Conservation (phyloP, 2,329 filamentous ascomycete genomes). For the Thermothelomyces thermophilus region DNA sequence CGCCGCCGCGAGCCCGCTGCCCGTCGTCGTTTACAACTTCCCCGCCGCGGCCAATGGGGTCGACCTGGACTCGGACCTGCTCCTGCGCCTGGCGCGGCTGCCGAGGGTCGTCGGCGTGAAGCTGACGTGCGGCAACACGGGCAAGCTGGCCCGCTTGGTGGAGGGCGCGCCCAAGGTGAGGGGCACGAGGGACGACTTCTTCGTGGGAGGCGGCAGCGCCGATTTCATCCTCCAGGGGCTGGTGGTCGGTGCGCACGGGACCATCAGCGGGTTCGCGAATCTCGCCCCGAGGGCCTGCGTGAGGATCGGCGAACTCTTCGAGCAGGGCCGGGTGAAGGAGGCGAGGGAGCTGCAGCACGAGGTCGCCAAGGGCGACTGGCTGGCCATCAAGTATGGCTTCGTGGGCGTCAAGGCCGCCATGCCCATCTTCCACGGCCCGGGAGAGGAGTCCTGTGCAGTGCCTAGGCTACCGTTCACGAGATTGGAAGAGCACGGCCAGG, state of each 20-base stretch:
- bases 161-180: slow-evolving; percentile 34
- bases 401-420: slow-evolving; percentile 43
- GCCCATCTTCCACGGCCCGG: slow-evolving; percentile 35
- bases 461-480: slow-evolving; percentile 35
- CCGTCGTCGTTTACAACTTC: slow-evolving; percentile 51
- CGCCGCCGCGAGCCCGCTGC: slow-evolving; percentile 42
- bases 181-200: slow-evolving; percentile 39
- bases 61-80: slow-evolving; percentile 45
- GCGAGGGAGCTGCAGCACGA: slow-evolving; percentile 51
- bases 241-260: slow-evolving; percentile 62
- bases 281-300: slow-evolving; percentile 57
- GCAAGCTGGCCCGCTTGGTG: slow-evolving; percentile 48
- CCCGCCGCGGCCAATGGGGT: slow-evolving; percentile 46
- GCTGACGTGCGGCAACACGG: slow-evolving; percentile 51
- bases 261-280: slow-evolving; percentile 67
- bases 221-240: slow-evolving; percentile 69
- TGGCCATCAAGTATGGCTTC: slow-evolving; percentile 43
- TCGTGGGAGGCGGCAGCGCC: slow-evolving; percentile 65
- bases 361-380: slow-evolving; percentile 41
- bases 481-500: slow-evolving; percentile 30
- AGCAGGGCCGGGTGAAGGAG: slow-evolving; percentile 49
- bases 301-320: slow-evolving; percentile 53
- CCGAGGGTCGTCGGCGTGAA: slow-evolving; percentile 50
- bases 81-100: slow-evolving; percentile 42
- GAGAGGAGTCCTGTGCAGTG: slow-evolving; percentile 28